Base-by-base conservation (phyloP, 1,284 basidiomycete species). In the Pseudozyma pruni region DNA sequence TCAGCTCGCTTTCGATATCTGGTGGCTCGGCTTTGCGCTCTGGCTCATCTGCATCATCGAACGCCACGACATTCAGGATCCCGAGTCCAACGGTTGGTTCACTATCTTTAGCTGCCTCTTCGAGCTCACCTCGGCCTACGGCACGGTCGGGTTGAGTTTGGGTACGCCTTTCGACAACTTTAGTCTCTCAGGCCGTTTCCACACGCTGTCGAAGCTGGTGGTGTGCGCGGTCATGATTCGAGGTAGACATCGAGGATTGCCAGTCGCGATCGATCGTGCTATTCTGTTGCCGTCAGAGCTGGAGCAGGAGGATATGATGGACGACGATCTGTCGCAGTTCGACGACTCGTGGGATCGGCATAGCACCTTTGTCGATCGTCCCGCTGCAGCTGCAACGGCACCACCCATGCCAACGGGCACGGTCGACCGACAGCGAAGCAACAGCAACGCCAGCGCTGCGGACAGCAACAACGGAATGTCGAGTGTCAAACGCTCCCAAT, bases 171-270 rank as follows among this genome's bases (percentile, higher is more conserved):
- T 88, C 84, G 76, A 75, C 42, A 90, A 89, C 75, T 91, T 88
- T 76, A 64, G 66, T 0, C 87, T 96, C 48, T 89, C 88, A 7
- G 94, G 93, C 1, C 87, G 89, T 8, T 88, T 95, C 66, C 85
- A 86, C 8, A 88, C 90, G 0, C 83, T 96, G 4, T 94, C 93
- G 0, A 98, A 97, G 83, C 86, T 98, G 20, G 89, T 97, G 50
- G 81, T 97, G 19, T 69, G 63, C 45, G 71, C 74, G 4, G 93
- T 97, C 71, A 97, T 98, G 92, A 86, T 98, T 52, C 89, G 94
- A 66, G 94, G 94, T 8, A 87, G 94, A 11, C 94, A 98, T 83
- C 89, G 95, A 43, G 93, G 93, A 4, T 79, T 90, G 3, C 85
- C 84, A 0, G 81, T 83, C 31, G 92, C 93, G 16, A 93, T 96